Evolutionary conservation across 2,329 filamentous ascomycete genomes (phyloP).

Genomic region (Gnomoniopsis sp.): DNA sequence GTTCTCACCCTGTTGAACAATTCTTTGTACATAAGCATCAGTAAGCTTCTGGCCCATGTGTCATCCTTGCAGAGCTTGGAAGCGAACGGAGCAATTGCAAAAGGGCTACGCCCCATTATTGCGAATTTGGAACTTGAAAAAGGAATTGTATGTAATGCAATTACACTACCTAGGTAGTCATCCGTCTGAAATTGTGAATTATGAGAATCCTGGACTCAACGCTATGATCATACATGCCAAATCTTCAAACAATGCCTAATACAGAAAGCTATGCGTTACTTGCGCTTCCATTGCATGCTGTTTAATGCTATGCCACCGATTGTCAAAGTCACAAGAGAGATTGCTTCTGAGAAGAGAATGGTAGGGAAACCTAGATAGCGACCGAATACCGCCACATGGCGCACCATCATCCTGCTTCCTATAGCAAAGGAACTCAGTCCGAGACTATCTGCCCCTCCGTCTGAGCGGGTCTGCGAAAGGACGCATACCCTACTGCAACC

Average conservation of each 20-base stretch:
- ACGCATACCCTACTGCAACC: conserved; percentile 11
- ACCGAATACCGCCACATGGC: not conserved
- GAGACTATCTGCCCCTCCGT: not conserved
- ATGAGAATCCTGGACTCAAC: not conserved
- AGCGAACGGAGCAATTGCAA: too few relatives aligned
- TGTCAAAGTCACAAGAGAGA: not conserved
- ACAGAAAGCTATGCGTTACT: not conserved
- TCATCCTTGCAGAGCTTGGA: too few relatives aligned
- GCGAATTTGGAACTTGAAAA: too few relatives aligned
- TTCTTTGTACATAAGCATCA: too few relatives aligned
- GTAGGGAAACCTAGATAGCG: not conserved
- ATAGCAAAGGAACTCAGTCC: not conserved
- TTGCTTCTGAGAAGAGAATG: not conserved
- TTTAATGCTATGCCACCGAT: not conserved
- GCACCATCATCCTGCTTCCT: not conserved
- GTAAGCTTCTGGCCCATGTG: too few relatives aligned
- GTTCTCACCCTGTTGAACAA: too few relatives aligned
- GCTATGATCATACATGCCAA: conserved; percentile 6
- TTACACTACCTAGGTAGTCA: not conserved
- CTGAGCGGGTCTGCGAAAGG: conserved; percentile 1
- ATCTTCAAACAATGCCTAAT: not conserved
- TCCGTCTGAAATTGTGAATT: not conserved
- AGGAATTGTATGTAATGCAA: too few relatives aligned
- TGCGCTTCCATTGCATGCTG: not conserved
- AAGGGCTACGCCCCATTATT: too few relatives aligned